Base-by-base conservation (phyloP, 257 asterid genomes). In the Mentha longifolia region DNA sequence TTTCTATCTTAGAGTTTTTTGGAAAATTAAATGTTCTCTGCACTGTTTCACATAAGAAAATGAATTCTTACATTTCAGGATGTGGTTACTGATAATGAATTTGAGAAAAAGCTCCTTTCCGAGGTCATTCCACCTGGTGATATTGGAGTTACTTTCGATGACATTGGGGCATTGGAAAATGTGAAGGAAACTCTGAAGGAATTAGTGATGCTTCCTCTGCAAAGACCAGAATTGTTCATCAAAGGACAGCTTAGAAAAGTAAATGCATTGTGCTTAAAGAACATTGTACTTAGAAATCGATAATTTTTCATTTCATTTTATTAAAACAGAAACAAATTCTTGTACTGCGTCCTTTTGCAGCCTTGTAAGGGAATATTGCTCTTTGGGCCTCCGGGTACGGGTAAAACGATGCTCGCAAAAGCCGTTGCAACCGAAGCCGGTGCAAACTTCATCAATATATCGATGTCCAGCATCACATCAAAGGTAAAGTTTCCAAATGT, bases 401-500 rank as follows among this genome's bases (percentile, higher is more conserved):
- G 89, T 49, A 84, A 81, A 73, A 81, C 86, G 9, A 84, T 84
- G 86, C 85, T 84, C 43, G 89, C 86, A 43, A 84, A 84, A 73
- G 86, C 89, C 70, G 86, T 84, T 70, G 89, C 89, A 0, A 81
- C 85, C 6, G 86, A n/a, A n/a, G n/a, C n/a, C n/a, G n/a, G n/a
- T n/a, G n/a, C n/a, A n/a, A n/a, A n/a, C n/a, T n/a, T n/a, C 81
- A 75, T 86, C 86, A 85, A 85, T 70, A 78, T 85, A 76, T 85
- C 89, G 0, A 78, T 80, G 87, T 80, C 87, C 28, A 78, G 76
- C 85, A 85, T 85, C 78, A 68, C 85, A 12, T 80, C 89, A 39
- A 85, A 85, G 69, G 89, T 85, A 80, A 46, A 55, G 35, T 33
- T 59, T 61, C 71, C 56, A 20, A 51, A 17, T 16, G 11, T 68